A percentile compares a stretch with the other conserved stretches of the same genome.
Evolutionary conservation across 306 rosid genomes (phyloP).

Genomic region (Castanospermum australe): DNA sequence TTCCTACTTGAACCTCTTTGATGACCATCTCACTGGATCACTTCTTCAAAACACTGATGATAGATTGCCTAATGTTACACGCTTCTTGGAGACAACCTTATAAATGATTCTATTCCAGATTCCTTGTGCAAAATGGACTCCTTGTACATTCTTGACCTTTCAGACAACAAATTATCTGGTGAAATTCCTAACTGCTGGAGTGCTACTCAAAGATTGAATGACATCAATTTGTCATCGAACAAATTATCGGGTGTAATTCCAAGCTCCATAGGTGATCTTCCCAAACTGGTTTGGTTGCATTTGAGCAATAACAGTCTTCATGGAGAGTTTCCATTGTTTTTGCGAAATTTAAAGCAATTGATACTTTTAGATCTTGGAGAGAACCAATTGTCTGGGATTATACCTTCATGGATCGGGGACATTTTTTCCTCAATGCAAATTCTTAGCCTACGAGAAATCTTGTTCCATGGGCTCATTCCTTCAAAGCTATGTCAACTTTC

Average conservation of each 20-base stretch:
- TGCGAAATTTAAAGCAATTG: not conserved
- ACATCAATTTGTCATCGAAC: not conserved
- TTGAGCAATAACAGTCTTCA: conserved; percentile 26
- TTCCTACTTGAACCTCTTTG: not conserved
- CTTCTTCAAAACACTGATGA: not conserved
- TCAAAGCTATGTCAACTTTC: conserved; percentile 8
- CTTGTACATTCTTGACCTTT: conserved; percentile 26
- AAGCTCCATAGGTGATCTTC: not conserved
- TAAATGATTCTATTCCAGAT: conserved; percentile 13
- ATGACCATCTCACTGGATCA: conserved; percentile 8
- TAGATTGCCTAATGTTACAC: not conserved
- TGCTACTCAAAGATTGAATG: not conserved
- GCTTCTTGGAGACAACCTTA: conserved; percentile 18
- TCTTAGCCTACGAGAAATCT: conserved; percentile 19
- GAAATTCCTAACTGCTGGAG: conserved; percentile 19
- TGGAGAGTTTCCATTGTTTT: not conserved
- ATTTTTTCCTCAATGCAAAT: not conserved
- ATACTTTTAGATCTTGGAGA: conserved; percentile 26
- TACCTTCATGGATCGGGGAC: conserved; percentile 31
- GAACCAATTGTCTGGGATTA: conserved; percentile 21
- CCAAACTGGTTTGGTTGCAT: not conserved
- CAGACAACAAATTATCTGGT: conserved; percentile 27
- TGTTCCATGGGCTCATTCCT: conserved; percentile 20
- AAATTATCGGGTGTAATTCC: conserved; percentile 22
- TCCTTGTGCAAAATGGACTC: conserved; percentile 21